Evolutionary conservation across 495 filamentous ascomycete genomes (phyloP).

Genomic region (Darksidea phi): DNA sequence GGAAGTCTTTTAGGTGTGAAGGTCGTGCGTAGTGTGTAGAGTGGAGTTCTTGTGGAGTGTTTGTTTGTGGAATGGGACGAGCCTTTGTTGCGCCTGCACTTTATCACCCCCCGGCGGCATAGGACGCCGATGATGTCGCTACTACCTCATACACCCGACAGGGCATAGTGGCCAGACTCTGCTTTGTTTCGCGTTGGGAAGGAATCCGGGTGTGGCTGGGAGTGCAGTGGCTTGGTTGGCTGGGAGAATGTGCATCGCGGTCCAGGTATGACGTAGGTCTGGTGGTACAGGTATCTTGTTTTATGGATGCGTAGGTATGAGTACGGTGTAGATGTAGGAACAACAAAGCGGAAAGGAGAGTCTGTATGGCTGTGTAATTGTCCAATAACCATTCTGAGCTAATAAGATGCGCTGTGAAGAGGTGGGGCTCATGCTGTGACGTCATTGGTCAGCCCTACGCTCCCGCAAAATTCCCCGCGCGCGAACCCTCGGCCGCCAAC

Average conservation of each 20-base stretch:
- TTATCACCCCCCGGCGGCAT: background rate
- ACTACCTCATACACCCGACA: background rate
- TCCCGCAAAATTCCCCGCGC: background rate
- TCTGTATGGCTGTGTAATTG: background rate
- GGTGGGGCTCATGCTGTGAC: background rate
- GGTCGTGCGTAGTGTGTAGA: background rate
- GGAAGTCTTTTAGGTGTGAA: background rate
- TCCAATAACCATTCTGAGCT: background rate
- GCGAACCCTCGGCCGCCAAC: background rate
- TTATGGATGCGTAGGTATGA: too few species aligned
- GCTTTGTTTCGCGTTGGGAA: background rate
- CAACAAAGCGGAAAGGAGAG: background rate
- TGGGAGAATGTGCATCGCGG: conserved; percentile 4
- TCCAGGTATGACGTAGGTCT: background rate
- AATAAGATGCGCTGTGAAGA: too few species aligned
- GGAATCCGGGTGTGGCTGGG: background rate
- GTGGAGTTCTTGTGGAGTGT: background rate
- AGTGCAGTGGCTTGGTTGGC: background rate
- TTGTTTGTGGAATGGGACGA: background rate
- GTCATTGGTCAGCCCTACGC: background rate
- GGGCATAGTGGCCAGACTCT: background rate
- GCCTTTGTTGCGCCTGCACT: background rate
- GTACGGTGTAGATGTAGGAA: too few species aligned
- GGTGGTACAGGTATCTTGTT: too few species aligned
- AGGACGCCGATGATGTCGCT: background rate